Percentiles rank a stretch among this genome's conserved stretches.
Evolutionary conservation across 257 asterid species (phyloP).

Genomic region (Nicotiana undulata): DNA sequence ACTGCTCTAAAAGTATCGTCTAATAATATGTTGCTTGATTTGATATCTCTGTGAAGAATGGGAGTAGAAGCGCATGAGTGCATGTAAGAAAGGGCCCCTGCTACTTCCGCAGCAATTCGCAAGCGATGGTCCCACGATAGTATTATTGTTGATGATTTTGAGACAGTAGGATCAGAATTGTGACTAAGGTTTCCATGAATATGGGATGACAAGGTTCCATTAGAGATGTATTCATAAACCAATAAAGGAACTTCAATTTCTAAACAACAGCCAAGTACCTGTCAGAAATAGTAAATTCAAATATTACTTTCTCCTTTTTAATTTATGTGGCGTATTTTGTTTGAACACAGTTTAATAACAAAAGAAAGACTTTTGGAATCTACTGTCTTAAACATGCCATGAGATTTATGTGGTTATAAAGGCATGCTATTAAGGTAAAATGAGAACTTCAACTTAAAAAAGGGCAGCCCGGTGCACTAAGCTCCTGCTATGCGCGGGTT

Average conservation of each 20-base stretch:
- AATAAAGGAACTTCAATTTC: background rate
- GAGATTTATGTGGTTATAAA: too few species aligned
- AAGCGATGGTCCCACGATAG: conserved; percentile 31
- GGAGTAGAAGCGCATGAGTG: conserved; percentile 33
- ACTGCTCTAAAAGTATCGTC: conserved; percentile 29
- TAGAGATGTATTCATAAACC: conserved; percentile 4
- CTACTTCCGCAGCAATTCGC: conserved; percentile 31
- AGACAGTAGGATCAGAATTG: background rate
- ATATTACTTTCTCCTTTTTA: background rate
- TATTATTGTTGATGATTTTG: background rate
- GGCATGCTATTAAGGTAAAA: too few species aligned
- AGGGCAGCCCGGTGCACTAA: too few species aligned
- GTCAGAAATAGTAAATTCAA: background rate
- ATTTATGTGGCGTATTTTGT: too few species aligned
- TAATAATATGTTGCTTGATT: conserved; percentile 32
- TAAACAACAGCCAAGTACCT: conserved; percentile 4
- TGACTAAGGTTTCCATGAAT: background rate
- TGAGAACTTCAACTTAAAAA: too few species aligned
- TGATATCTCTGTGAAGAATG: conserved; percentile 33
- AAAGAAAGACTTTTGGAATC: too few species aligned
- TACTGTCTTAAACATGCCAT: too few species aligned
- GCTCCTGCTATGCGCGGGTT: too few species aligned
- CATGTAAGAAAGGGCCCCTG: conserved; percentile 31
- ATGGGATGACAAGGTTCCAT: background rate
- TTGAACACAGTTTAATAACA: too few species aligned